These are phyloP conservation scores for Pichia cabralensis DNA, from an alignment of 805 yeast genomes.

Conservation along the genomic window DNA sequence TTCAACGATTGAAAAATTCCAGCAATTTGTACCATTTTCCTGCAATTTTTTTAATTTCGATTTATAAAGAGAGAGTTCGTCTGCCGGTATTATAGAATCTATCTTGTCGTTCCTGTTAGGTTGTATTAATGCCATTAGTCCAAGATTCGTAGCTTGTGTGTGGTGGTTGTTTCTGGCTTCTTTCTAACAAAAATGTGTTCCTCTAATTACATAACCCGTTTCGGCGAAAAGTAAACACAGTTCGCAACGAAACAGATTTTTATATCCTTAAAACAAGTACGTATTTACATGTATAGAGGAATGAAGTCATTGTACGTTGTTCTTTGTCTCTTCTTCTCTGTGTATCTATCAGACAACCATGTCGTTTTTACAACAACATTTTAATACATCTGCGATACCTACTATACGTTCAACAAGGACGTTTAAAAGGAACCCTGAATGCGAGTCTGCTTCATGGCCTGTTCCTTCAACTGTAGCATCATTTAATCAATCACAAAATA, in stretches of 20 bases:
- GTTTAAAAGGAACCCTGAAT: conserved; percentile 23
- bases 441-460: too few species aligned
- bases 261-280: too few species aligned
- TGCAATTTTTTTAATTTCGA: too few species aligned
- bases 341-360: not conserved
- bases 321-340: not conserved
- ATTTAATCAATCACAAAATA: conserved; percentile 11
- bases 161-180: too few species aligned
- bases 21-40: conserved; percentile 5
- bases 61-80: conserved; percentile 14
- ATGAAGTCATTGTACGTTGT: too few species aligned
- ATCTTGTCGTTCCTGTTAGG: conserved; percentile 18
- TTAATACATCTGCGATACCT: conserved; percentile 23
- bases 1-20: conserved; percentile 38
- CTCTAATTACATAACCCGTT: too few species aligned
- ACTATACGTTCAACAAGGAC: conserved; percentile 28
- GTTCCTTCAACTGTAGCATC: conserved; percentile 18
- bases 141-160: too few species aligned
- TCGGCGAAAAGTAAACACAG: too few species aligned
- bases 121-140: conserved; percentile 11
- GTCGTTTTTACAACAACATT: conserved; percentile 22
- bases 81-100: conserved; percentile 20
- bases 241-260: too few species aligned
- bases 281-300: too few species aligned
- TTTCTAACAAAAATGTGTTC: too few species aligned